phyloP scores from a whole-genome alignment of 768 basidiomycete species.

The Pleurotus tuoliensis region DNA sequence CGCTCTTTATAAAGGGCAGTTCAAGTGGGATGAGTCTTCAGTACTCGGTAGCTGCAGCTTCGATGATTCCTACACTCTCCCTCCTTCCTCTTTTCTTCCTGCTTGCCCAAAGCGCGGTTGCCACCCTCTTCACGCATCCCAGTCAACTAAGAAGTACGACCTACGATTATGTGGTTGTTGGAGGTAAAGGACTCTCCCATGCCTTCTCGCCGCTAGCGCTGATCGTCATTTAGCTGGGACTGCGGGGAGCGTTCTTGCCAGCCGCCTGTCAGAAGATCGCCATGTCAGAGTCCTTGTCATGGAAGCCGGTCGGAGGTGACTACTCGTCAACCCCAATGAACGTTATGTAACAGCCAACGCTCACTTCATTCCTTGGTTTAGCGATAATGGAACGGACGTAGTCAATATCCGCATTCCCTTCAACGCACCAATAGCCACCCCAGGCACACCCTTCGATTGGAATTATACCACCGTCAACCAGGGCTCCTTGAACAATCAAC shows the following conservation, averaged over 20 bases:
- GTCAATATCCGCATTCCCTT: constrained; percentile 11
- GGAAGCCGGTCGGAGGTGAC: constrained; percentile 17
- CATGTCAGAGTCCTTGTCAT: constrained; percentile 19
- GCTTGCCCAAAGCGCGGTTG: background rate
- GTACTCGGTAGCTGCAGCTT: too few relatives aligned
- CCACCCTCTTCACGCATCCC: background rate
- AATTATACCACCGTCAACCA: constrained; percentile 23
- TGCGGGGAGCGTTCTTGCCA: constrained; percentile 24
- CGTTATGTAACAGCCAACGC: background rate
- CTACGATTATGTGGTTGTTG: constrained; percentile 28
- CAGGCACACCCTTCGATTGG: constrained; percentile 16
- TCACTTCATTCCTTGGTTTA: background rate
- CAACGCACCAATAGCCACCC: constrained; percentile 6
- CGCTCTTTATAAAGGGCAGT: too few relatives aligned
- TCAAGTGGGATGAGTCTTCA: too few relatives aligned
- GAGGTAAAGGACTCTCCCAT: constrained; percentile 16
- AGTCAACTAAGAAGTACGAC: background rate
- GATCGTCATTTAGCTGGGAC: constrained; percentile 18
- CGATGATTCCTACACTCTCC: background rate
- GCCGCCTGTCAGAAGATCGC: constrained; percentile 18
- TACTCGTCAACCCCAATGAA: background rate
- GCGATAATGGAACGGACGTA: constrained; percentile 13
- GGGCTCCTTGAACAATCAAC: constrained; percentile 12
- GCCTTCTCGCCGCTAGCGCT: background rate
- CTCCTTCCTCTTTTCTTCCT: background rate